Base-by-base conservation (phyloP, 768 basidiomycete genomes). In the Trichaptum fuscoviolaceum region DNA sequence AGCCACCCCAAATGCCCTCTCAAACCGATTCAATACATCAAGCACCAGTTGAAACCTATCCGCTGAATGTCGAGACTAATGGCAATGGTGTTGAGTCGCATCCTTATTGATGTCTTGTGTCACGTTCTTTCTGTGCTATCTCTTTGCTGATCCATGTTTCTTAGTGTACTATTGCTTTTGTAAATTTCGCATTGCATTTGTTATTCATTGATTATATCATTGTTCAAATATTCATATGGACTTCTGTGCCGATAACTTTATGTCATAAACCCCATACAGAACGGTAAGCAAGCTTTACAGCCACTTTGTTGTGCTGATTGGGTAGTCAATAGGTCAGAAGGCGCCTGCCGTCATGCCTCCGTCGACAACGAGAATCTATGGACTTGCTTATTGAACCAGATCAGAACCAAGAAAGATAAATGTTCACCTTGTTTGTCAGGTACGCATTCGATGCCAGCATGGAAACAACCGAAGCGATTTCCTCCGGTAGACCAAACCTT, bases 401-500 rank as follows among this genome's bases (percentile, higher is more conserved):
- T 30, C 36, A 61, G 8, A 27, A 60, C 4, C 26, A 35, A 27
- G 30, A 36, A 27, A n/a, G 23, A 7, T 26, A 23, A 26, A 61
- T 58, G 62, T 75, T 18, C 63, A 82, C 84, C 79, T 86, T 86
- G 74, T 86, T 84, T 23, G 84, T 85, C 80, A 86, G 83, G 63
- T 85, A 86, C 17, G 74, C 77, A 70, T 86, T 86, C 2, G 75
- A 78, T 5, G 80, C 81, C 3, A 85, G 75, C 72, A 83, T 73
- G 68, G 83, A 80, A 10, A 85, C 82, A n/a, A 84, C 74, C 25
- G 80, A 80, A 1, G 84, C 81, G 34, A 86, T 80, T 68, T 85
- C 84, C 35, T 81, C 76, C 0, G 85, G 82, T 35, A 77, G 73
- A 2, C 84, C 85, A 34, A 86, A 77, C 23, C 85, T 77, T 1